Percentiles rank a stretch among this genome's conserved stretches.
phyloP scores from a whole-genome alignment of 352 stramenopile genomes.

The Phytophthora quininea region DNA sequence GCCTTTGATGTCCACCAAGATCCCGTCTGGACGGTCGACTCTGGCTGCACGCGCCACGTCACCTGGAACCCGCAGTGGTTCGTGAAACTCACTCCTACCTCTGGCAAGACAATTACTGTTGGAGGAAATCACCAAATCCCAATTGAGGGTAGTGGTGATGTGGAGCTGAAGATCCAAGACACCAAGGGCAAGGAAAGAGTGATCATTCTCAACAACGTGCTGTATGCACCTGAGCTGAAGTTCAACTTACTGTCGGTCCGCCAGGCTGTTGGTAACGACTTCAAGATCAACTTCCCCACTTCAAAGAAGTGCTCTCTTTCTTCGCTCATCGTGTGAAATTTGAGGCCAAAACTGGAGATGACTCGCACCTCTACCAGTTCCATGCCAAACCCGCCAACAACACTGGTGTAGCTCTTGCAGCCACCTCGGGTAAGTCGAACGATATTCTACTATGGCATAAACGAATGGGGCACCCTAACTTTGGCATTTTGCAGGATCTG shows the following conservation, averaged over 20 bases:
- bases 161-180: background rate
- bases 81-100: background rate
- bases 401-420: background rate
- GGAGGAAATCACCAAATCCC: background rate
- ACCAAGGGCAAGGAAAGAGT: background rate
- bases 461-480: conserved; percentile 7
- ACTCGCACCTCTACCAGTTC: background rate
- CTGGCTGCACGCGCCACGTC: background rate
- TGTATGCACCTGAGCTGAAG: conserved; percentile 7
- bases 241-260: conserved; percentile 7
- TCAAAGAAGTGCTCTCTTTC: conserved; percentile 11
- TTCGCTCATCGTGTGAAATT: conserved; percentile 6
- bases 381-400: background rate
- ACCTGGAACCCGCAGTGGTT: background rate
- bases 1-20: background rate
- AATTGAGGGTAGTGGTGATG: too few relatives aligned
- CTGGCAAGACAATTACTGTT: background rate
- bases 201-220: conserved; percentile 8
- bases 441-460: conserved; percentile 3
- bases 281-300: conserved; percentile 1
- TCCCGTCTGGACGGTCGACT: background rate
- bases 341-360: background rate
- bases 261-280: conserved; percentile 3
- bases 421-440: background rate
- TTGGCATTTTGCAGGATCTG: conserved; percentile 14